Base-by-base conservation (phyloP, 495 filamentous ascomycete genomes). In the Niebla homalea region DNA sequence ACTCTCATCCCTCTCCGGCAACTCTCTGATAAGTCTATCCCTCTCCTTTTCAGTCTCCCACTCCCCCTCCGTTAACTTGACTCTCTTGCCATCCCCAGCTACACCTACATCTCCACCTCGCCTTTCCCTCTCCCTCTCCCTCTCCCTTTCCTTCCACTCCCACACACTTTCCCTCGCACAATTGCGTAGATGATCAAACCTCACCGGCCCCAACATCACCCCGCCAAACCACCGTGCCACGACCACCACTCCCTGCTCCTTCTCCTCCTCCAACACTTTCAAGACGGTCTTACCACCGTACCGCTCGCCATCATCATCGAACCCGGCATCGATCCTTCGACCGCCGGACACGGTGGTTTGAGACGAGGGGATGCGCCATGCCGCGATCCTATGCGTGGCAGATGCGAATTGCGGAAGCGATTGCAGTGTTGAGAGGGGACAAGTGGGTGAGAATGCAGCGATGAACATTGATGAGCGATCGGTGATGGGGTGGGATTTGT, bases 201-300 rank as follows among this genome's bases (percentile, higher is more conserved):
- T 46, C 14, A 68, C 57, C 12, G 68, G 68, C 7, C 70, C 70
- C 21, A 74, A 55, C 55, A 70, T 61, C 0, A 64, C 50, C 1
- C 70, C 70, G 4, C 70, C 69, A 53, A 66, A 72, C 70, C 70
- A 72, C 39, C 70, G 50, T 20, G 70, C 70, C 21, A 74, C 70
- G 2, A 71, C 64, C 12, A 70, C 61, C 6, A 60, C 52, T 15
- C 70, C 70, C 37, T 55, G 55, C 14, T 65, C 62, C 3, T 60
- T 45, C 49, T 57, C 50, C 5, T 60, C 55, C 5, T 58, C 50
- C 4, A 74, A 63, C 14, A 70, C 62, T 41, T 62, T 60, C 43
- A 61, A 51, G 19, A 72, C 51, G 21, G 55, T 52, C 48, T 62
- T 64, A 0, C 70, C 70, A 8, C 51, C 70, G 37, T 62, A 61